Conservation (phyloP, 2,329 filamentous ascomycete species). For the Diplodia seriata region DNA sequence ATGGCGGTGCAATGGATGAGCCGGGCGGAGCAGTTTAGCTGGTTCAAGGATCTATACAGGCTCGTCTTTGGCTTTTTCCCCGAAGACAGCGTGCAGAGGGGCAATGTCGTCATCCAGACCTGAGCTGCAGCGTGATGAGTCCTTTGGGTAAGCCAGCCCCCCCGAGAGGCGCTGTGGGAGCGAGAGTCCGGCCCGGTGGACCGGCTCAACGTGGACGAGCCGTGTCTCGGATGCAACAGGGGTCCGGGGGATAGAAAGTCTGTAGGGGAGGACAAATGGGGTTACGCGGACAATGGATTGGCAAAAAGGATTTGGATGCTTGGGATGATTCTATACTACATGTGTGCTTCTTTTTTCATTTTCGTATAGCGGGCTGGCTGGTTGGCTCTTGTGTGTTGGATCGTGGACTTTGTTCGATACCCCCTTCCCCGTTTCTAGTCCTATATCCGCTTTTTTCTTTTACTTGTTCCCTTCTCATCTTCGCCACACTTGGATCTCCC, state of each 20-base stretch:
- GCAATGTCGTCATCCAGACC: constrained; percentile 27
- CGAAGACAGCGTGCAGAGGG: constrained; percentile 63
- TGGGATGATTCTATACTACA: constrained; percentile 11
- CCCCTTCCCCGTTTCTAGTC: constrained; percentile 28
- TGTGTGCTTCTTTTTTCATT: constrained; percentile 21
- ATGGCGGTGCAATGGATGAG: constrained; percentile 80
- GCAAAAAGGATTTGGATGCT: constrained; percentile 7
- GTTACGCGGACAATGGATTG: not conserved
- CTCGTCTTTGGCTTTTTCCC: constrained; percentile 84
- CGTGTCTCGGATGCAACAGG: constrained; percentile 10
- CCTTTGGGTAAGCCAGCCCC: not conserved
- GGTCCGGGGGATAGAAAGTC: not conserved
- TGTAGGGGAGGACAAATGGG: constrained; percentile 2
- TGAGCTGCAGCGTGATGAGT: not conserved
- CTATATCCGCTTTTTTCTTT: constrained; percentile 3
- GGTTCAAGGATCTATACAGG: constrained; percentile 81
- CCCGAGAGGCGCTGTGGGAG: too few relatives aligned
- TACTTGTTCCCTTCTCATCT: not conserved
- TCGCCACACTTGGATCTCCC: not conserved
- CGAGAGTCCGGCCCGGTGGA: constrained; percentile 10
- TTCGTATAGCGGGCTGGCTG: constrained; percentile 19
- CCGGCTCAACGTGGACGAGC: constrained; percentile 5
- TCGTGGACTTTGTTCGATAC: constrained; percentile 29
- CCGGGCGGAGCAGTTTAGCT: constrained; percentile 74
- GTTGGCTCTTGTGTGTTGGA: constrained; percentile 25